Percentiles rank a stretch among this genome's conserved stretches.
Conservation (phyloP, 331 rosid genomes). For the Quercus lobata region DNA sequence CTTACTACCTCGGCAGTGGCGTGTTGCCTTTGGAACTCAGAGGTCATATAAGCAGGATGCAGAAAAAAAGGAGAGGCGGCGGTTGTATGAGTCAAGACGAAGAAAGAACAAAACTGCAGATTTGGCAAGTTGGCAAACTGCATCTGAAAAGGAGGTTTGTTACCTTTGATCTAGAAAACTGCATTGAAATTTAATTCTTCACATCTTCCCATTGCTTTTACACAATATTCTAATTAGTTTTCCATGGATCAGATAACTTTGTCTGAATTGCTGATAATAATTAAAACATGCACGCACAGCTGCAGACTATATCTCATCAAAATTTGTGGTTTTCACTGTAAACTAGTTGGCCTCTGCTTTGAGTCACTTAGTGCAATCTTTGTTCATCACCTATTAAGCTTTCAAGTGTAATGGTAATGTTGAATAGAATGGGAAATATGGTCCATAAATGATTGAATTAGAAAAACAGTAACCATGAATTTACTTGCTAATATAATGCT, state of each 20-base stretch:
- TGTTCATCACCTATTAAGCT: neutral
- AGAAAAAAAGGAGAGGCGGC: constrained; percentile 62
- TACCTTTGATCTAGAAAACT: constrained; percentile 15
- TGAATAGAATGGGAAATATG: neutral
- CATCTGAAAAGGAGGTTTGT: constrained; percentile 62
- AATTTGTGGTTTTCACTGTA: neutral
- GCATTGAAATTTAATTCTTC: constrained; percentile 8
- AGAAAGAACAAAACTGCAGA: constrained; percentile 52
- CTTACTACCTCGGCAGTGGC: constrained; percentile 94
- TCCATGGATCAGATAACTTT: constrained; percentile 13
- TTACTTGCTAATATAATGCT: neutral
- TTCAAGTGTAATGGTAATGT: neutral
- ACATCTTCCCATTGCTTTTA: constrained; percentile 11
- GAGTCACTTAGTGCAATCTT: neutral
- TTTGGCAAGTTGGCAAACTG: constrained; percentile 44
- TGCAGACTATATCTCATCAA: neutral
- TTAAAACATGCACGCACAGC: neutral
- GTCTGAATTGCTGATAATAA: constrained; percentile 8
- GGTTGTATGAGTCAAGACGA: constrained; percentile 68
- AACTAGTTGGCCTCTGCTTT: neutral
- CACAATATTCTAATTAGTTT: neutral
- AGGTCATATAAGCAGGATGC: constrained; percentile 78
- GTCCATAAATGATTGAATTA: neutral
- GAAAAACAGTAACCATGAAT: neutral
- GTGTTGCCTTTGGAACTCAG: constrained; percentile 87